These are phyloP conservation scores for Marasmius tenuissimus DNA, from an alignment of 1,284 basidiomycete species.

Conservation along the genomic window DNA sequence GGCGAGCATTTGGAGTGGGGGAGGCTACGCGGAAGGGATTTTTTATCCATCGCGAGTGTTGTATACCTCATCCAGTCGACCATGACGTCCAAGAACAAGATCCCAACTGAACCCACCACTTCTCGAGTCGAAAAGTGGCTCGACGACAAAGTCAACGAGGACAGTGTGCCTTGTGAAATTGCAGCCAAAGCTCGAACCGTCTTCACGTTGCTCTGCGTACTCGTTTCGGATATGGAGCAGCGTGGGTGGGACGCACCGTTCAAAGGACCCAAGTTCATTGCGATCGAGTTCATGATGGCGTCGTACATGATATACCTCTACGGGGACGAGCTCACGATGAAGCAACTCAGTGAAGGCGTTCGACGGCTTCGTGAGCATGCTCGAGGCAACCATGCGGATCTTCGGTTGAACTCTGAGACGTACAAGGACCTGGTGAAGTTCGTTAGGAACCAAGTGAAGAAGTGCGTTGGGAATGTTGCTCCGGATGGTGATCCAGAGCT, in stretches of 20 bases:
- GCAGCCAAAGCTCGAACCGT: background rate
- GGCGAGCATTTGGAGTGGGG: slow-evolving; percentile 30
- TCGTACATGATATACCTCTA: background rate
- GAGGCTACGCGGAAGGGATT: slow-evolving; percentile 36
- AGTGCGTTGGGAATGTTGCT: background rate
- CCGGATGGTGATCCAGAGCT: background rate
- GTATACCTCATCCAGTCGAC: slow-evolving; percentile 27
- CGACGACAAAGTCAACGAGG: background rate
- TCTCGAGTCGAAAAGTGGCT: slow-evolving; percentile 6
- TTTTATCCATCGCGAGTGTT: slow-evolving; percentile 32
- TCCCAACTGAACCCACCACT: background rate
- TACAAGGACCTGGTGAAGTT: background rate
- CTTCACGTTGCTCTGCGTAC: background rate
- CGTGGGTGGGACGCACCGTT: background rate
- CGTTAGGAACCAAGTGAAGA: background rate
- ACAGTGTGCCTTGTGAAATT: background rate
- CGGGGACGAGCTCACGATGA: background rate
- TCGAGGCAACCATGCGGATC: background rate
- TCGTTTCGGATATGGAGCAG: background rate
- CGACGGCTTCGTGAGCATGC: background rate
- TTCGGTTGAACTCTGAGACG: background rate
- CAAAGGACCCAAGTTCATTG: background rate
- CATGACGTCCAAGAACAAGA: slow-evolving; percentile 14
- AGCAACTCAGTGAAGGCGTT: background rate
- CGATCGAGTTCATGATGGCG: background rate